Percentiles rank a stretch among this genome's conserved stretches.
These are phyloP conservation scores for Sarcocystis neurona DNA, from an alignment of 169 alveolate species.

Conservation along the genomic window DNA sequence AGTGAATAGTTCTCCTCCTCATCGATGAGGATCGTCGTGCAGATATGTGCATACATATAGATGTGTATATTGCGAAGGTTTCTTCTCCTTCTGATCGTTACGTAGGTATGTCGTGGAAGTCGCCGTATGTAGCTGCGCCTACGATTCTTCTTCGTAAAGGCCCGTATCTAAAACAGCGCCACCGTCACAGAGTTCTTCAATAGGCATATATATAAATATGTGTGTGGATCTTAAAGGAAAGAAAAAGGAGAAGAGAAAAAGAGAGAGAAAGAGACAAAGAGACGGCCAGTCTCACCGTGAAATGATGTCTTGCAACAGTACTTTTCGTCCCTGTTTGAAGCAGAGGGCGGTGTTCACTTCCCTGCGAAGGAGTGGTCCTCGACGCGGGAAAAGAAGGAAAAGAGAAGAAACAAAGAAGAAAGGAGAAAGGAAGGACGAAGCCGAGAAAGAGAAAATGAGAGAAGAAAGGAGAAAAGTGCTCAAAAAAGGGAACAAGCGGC, in stretches of 20 bases:
- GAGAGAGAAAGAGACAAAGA: not conserved
- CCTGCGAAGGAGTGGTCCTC: not conserved
- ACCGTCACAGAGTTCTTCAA: no score
- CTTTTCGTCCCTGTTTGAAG: not conserved
- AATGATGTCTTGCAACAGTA: not conserved
- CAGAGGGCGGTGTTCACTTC: not conserved
- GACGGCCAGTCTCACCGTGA: not conserved
- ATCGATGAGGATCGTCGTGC: not conserved
- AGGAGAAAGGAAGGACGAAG: not conserved
- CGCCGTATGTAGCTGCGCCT: no score
- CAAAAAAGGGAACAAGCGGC: no score
- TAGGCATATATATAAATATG: no score
- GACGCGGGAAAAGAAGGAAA: not conserved
- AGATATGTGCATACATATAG: not conserved
- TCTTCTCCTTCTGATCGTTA: no score
- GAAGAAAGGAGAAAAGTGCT: no score
- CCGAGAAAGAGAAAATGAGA: not conserved
- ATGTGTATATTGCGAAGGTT: not conserved
- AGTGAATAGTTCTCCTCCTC: not conserved
- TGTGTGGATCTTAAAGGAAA: not conserved
- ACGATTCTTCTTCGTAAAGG: no score
- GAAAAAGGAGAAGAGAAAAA: not conserved
- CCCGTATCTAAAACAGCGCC: no score
- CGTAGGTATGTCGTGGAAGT: no score
- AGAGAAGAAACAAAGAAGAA: not conserved